These are phyloP conservation scores for Sinapis alba DNA, from an alignment of 441 rosid species.

Conservation along the genomic window DNA sequence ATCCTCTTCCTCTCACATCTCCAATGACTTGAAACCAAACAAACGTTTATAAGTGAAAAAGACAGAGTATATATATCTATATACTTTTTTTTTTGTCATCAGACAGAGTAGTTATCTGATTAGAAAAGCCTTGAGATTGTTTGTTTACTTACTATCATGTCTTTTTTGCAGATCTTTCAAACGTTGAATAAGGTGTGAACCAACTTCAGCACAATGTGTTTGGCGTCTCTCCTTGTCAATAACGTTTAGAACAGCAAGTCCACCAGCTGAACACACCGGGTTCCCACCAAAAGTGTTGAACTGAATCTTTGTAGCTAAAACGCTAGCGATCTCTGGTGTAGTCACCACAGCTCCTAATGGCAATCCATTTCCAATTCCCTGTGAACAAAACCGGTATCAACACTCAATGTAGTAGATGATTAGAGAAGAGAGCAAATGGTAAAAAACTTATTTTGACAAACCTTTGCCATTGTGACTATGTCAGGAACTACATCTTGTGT, in stretches of 20 bases:
- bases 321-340: constrained; percentile 83
- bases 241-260: constrained; percentile 78
- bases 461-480: constrained; percentile 99
- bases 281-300: constrained; percentile 91
- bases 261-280: constrained; percentile 96
- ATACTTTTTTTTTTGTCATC: too few species aligned
- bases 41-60: background rate
- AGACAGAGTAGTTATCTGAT: background rate
- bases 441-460: constrained; percentile 24
- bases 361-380: constrained; percentile 93
- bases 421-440: background rate
- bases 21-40: constrained; percentile 64
- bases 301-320: constrained; percentile 71
- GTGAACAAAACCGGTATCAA: background rate
- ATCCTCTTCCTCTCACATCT: constrained; percentile 88
- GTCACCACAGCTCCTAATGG: constrained; percentile 93
- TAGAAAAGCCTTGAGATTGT: background rate
- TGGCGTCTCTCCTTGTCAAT: constrained; percentile 84
- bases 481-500: constrained; percentile 93
- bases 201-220: constrained; percentile 70
- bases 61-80: background rate
- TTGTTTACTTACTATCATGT: constrained; percentile 65
- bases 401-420: background rate
- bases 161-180: constrained; percentile 63
- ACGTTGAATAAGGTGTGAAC: constrained; percentile 73